Evolutionary conservation across 106 monocot species (phyloP).

Genomic region (Dendrobium officinale): DNA sequence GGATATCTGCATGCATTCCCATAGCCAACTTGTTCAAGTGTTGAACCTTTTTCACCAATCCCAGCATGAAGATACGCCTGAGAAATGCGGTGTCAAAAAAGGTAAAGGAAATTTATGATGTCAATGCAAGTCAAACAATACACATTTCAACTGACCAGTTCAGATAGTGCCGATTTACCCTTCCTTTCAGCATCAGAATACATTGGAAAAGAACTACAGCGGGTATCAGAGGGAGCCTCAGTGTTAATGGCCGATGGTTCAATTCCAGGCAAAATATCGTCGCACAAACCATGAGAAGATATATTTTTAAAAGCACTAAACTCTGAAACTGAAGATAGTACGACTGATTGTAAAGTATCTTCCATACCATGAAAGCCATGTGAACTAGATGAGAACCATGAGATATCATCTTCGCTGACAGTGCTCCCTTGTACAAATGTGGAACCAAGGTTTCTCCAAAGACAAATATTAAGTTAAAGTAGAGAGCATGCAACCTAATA

Average conservation of each 20-base stretch:
- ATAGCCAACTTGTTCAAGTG: constrained; percentile 2
- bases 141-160: constrained; percentile 1
- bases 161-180: background rate
- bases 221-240: background rate
- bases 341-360: constrained; percentile 16
- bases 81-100: background rate
- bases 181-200: constrained; percentile 1
- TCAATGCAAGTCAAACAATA: background rate
- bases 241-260: constrained; percentile 3
- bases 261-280: constrained; percentile 7
- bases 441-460: constrained; percentile 34
- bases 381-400: constrained; percentile 34
- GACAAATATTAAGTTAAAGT: constrained; percentile 11
- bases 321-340: constrained; percentile 17
- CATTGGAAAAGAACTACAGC: background rate
- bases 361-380: constrained; percentile 23
- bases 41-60: background rate
- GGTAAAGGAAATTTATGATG: background rate
- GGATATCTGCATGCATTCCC: background rate
- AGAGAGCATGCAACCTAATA: background rate
- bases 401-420: constrained; percentile 21
- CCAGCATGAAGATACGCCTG: background rate
- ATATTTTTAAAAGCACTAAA: constrained; percentile 14
- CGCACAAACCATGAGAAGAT: constrained; percentile 10
- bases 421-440: constrained; percentile 21